Conservation (phyloP, 257 asterid species). For the Solanum clarkiae region DNA sequence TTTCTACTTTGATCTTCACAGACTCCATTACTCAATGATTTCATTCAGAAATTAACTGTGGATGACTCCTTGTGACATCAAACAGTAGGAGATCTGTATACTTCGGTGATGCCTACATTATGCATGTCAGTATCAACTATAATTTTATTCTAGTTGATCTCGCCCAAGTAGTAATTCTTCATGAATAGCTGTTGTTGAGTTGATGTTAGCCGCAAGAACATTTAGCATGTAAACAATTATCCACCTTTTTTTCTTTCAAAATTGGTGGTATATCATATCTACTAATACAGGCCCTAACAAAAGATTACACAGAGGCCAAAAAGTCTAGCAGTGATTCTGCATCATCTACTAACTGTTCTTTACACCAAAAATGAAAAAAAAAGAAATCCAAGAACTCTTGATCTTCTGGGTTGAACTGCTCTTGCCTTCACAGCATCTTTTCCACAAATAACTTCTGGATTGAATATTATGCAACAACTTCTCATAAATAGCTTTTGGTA, state of each 20-base stretch:
- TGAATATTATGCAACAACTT: not conserved
- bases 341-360: not conserved
- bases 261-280: not conserved
- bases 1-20: not conserved
- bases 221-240: not conserved
- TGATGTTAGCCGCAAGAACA: not conserved
- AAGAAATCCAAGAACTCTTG: not conserved
- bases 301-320: not conserved
- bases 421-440: not conserved
- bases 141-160: not conserved
- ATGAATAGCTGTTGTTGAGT: not conserved
- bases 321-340: not conserved
- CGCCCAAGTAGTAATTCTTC: conserved; percentile 20
- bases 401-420: not conserved
- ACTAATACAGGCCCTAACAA: not conserved
- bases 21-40: not conserved
- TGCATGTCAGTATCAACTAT: not conserved
- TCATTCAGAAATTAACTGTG: not conserved
- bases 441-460: not conserved
- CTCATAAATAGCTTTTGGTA: not conserved
- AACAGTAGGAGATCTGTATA: not conserved
- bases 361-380: not conserved
- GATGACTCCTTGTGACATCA: not conserved
- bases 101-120: not conserved
- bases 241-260: not conserved